These are phyloP conservation scores for Tylopilus subfusipes DNA, from an alignment of 768 basidiomycete species.

Conservation along the genomic window DNA sequence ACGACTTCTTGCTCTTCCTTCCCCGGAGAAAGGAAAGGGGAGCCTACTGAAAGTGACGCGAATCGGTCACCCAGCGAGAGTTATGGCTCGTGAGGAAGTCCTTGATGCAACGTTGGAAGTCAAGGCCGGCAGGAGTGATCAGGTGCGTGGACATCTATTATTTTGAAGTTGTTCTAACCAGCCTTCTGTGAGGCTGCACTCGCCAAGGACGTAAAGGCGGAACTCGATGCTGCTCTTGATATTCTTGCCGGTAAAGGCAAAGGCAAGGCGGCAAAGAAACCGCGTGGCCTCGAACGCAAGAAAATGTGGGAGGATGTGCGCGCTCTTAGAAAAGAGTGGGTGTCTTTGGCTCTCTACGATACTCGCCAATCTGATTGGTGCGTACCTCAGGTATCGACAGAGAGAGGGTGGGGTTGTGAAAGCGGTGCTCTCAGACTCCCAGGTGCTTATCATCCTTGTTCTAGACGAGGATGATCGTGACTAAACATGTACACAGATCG, in stretches of 20 bases:
- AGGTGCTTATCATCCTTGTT: conserved; percentile 39
- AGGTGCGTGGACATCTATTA: conserved; percentile 36
- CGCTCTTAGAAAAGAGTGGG: conserved; percentile 86
- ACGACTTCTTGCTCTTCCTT: conserved; percentile 65
- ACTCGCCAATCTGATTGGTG: background rate
- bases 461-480: background rate
- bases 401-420: conserved; percentile 83
- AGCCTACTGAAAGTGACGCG: conserved; percentile 61
- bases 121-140: conserved; percentile 70
- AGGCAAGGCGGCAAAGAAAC: conserved; percentile 67
- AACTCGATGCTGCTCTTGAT: conserved; percentile 68
- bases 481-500: conserved; percentile 47
- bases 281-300: conserved; percentile 68
- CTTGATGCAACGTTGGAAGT: conserved; percentile 69
- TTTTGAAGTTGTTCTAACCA: background rate
- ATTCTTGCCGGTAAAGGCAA: conserved; percentile 72
- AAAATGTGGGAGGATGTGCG: conserved; percentile 87
- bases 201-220: conserved; percentile 84
- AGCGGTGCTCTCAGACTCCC: conserved; percentile 74
- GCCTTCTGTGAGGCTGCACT: conserved; percentile 59
- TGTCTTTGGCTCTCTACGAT: background rate
- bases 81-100: conserved; percentile 68
- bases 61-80: conserved; percentile 94
- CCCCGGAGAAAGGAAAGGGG: conserved; percentile 44
- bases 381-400: conserved; percentile 66